These are phyloP conservation scores for Talaromyces thailandensis DNA, from an alignment of 495 filamentous ascomycete genomes.

Conservation along the genomic window DNA sequence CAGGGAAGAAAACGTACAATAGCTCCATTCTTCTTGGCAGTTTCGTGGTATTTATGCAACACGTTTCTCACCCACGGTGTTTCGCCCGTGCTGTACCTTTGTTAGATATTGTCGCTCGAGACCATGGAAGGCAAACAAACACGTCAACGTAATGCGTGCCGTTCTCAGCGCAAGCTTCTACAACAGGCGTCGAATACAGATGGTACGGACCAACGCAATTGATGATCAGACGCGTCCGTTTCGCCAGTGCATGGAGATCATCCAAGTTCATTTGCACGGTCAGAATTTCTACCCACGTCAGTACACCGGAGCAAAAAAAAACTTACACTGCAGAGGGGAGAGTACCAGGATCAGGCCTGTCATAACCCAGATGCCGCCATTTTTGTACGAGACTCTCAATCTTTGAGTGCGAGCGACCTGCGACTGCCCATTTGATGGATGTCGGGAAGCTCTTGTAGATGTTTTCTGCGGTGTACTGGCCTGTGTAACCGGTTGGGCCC, in stretches of 20 bases:
- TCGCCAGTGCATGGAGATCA: slow-evolving; percentile 56
- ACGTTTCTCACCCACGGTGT: slow-evolving; percentile 71
- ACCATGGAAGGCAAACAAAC: slow-evolving; percentile 17
- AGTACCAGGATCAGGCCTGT: slow-evolving; percentile 58
- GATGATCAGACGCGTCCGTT: slow-evolving; percentile 70
- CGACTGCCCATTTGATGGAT: slow-evolving; percentile 80
- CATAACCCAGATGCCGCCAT: slow-evolving; percentile 55
- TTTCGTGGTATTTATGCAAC: slow-evolving; percentile 69
- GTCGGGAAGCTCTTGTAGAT: slow-evolving; percentile 68
- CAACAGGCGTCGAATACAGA: slow-evolving; percentile 66
- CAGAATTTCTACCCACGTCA: slow-evolving; percentile 43
- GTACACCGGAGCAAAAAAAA: slow-evolving; percentile 6
- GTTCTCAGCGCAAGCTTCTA: slow-evolving; percentile 78
- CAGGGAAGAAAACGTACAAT: slow-evolving; percentile 41
- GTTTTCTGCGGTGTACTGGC: slow-evolving; percentile 66
- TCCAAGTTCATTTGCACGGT: slow-evolving; percentile 52
- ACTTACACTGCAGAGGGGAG: neutral
- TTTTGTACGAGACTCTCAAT: slow-evolving; percentile 58
- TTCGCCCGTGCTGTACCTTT: slow-evolving; percentile 60
- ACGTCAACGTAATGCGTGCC: slow-evolving; percentile 91
- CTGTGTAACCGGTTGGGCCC: slow-evolving; percentile 84
- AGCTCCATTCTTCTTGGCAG: slow-evolving; percentile 64
- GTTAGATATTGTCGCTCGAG: neutral
- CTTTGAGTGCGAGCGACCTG: slow-evolving; percentile 69
- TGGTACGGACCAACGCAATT: slow-evolving; percentile 81